Conservation (phyloP, 2,329 filamentous ascomycete species). For the Nannizziopsis arthrosporioides region DNA sequence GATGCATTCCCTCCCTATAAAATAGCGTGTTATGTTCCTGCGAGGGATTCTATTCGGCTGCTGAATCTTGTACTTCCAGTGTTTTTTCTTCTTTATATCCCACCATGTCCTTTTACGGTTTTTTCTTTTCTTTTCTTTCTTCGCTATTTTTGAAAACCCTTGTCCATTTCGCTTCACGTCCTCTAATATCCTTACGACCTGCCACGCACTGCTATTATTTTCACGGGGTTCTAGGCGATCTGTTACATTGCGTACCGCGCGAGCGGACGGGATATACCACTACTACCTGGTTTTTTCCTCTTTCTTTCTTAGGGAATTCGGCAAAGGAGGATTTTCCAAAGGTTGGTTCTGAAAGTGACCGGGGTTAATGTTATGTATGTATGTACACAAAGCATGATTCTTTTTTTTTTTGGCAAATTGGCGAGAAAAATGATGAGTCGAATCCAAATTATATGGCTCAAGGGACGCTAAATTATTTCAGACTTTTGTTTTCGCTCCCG, state of each 20-base stretch:
- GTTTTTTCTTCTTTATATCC: background rate
- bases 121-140: conserved; percentile 1
- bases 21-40: too few relatives aligned
- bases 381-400: conserved; percentile 6
- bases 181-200: background rate
- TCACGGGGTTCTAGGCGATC: conserved; percentile 7
- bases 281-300: conserved; percentile 7
- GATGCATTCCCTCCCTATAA: too few relatives aligned
- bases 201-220: background rate
- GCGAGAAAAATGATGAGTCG: too few relatives aligned
- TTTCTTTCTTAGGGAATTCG: conserved; percentile 14
- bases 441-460: too few relatives aligned
- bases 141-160: conserved; percentile 10
- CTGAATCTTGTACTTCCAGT: background rate
- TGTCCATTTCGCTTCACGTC: conserved; percentile 16
- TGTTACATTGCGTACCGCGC: conserved; percentile 15
- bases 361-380: background rate
- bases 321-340: conserved; percentile 5
- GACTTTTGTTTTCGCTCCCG: conserved; percentile 3
- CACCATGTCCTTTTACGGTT: conserved; percentile 1
- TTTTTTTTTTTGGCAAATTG: background rate
- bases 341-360: background rate
- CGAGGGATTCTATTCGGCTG: too few relatives aligned
- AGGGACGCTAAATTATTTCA: conserved; percentile 4
- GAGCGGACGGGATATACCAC: conserved; percentile 13